Evolutionary conservation across 2,329 filamentous ascomycete genomes (phyloP).

Genomic region (Cytospora leucostoma): DNA sequence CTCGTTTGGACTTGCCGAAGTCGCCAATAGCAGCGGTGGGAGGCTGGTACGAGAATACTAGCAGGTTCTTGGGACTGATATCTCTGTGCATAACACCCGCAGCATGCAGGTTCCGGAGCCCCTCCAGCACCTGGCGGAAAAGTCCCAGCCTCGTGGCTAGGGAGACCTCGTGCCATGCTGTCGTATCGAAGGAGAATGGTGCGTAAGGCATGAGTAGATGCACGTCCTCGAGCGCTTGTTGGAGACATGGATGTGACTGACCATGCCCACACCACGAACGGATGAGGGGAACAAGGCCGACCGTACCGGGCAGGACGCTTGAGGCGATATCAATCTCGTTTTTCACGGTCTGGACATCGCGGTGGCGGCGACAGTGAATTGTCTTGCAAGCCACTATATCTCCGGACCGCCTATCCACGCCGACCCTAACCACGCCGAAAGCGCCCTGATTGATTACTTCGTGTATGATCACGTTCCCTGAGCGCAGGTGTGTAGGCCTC

Average conservation of each 20-base stretch:
- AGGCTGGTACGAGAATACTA: conserved; percentile 18
- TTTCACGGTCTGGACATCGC: neutral
- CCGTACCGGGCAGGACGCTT: neutral
- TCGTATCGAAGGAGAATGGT: conserved; percentile 13
- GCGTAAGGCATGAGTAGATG: conserved; percentile 26
- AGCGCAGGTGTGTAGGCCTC: neutral
- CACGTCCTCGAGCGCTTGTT: neutral
- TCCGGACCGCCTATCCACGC: conserved; percentile 21
- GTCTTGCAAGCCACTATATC: conserved; percentile 24
- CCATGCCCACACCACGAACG: conserved; percentile 5
- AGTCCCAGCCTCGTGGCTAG: conserved; percentile 17
- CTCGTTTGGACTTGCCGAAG: conserved; percentile 17
- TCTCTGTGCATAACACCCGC: conserved; percentile 28
- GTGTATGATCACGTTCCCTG: conserved; percentile 21
- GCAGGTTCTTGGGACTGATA: conserved; percentile 27
- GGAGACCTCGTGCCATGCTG: conserved; percentile 11
- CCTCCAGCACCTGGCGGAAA: conserved; percentile 25
- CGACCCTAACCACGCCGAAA: conserved; percentile 25
- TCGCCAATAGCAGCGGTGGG: conserved; percentile 25
- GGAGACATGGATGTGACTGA: conserved; percentile 14
- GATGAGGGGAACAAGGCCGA: neutral
- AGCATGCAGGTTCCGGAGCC: conserved; percentile 24
- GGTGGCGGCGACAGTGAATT: conserved; percentile 6
- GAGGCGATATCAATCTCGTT: conserved; percentile 4
- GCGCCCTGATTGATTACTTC: conserved; percentile 23